Evolutionary conservation across 2,329 filamentous ascomycete genomes (phyloP), one percentile per base, ranked within the genome.

Genomic region (Pseudopyrenochaeta lycopersici): DNA sequence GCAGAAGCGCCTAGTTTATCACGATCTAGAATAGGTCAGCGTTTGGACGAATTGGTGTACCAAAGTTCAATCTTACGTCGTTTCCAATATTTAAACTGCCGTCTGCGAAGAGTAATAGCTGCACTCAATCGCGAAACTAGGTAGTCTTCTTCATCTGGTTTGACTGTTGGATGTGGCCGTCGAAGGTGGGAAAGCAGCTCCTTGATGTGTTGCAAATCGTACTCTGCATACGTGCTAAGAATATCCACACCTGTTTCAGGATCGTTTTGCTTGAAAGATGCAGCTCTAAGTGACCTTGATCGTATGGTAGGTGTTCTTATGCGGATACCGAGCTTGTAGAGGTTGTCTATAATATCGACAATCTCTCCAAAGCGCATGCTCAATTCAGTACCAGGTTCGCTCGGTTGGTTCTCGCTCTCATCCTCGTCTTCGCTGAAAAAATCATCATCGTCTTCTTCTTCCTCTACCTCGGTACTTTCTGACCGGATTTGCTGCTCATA

Each of bases 81-180:
- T 43, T 66, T 68, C 74, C 74, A 76, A 18, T 76, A 76, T 49
- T 72, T 74, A 55, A 76, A 76, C 31, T 75, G 72, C 7, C 73
- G 65, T 35, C 74, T 63, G 20, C 74, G 69, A 20, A 72, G 62
- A 0, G 74, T 76, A 15, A 76, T 65, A 1, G 66, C 63, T 20
- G 58, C 64, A 45, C 67, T 67, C 12, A 76, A 46, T 10, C 73
- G 68, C 7, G 51, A 46, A 11, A 64, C 49, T 14, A 76, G 52
- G 27, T 56, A 63, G 7, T 68, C 66, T 41, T 67, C 52, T 4
- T 64, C 58, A 14, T 40, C 45, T 4, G 57, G 36, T 1, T 33
- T 17, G 4, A 60, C 50, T 1, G 20, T 36, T 14, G 31, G 31
- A 27, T 70, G 46, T 1, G 56, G 49, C 12, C 46, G 38, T 11